Evolutionary conservation across 2,329 filamentous ascomycete species (phyloP), one percentile per base, ranked within the genome.

Genomic region (Corinectria fuckeliana): DNA sequence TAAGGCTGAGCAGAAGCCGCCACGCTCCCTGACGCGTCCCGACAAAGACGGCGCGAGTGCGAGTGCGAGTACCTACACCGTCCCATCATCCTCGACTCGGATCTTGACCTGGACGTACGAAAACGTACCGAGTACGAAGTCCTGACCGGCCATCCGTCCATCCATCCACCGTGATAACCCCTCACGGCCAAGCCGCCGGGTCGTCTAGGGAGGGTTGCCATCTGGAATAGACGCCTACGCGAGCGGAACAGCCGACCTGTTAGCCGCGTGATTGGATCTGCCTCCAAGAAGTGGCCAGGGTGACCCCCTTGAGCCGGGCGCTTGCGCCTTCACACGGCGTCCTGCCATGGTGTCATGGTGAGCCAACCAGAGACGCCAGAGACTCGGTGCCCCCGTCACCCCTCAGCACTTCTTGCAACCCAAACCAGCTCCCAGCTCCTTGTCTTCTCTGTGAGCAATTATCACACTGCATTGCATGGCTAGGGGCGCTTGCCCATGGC

Each of bases 401-500:
- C 39, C 30, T 36, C 42, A 30, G 26, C 49, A 41, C 49, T 55
- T n/a, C 44, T 57, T 44, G 52, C 62, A 62, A 49, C 34, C 48
- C 54, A 66, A 49, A 50, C 28, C 26, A 50, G 18, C 52, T 48
- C 60, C 66, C 47, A 47, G 53, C 39, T 45, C 60, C 48, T 47
- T 48, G 32, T 48, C 51, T n/a, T 14, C 32, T 32, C 54, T 52
- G 55, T 60, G 53, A 58, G 56, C 52, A 54, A 63, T 63, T 67
- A 69, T 71, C 69, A 71, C 69, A 65, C 68, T 69, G 69, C 68
- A 69, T 71, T n/a, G 70, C 70, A 68, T 69, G 61, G 54, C 50
- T 69, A 68, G 68, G 55, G 70, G 69, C 70, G 70, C 70, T 71
- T 72, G 68, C 61, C n/a, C 55, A 54, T 26, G 49, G 47, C 32